Evolutionary conservation across 2,329 filamentous ascomycete species (phyloP).

Genomic region (Chaetomium strumarium): DNA sequence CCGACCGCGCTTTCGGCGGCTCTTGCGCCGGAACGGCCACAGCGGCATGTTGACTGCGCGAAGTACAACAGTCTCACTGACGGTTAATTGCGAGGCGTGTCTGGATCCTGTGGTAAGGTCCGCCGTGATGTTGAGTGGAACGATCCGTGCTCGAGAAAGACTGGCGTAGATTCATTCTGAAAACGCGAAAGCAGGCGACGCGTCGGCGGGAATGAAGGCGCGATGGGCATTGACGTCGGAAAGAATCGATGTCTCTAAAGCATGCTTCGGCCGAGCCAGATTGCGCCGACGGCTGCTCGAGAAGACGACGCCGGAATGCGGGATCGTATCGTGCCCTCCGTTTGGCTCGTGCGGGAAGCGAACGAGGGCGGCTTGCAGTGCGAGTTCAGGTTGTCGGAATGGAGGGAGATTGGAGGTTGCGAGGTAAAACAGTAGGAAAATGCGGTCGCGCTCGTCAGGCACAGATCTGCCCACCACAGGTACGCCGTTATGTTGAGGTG

Average conservation of each 20-base stretch:
- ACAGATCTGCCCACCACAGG: background rate
- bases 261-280: constrained; percentile 16
- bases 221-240: constrained; percentile 13
- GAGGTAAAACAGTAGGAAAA: background rate
- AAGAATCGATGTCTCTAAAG: constrained; percentile 11
- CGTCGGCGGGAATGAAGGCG: constrained; percentile 15
- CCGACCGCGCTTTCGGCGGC: constrained; percentile 55
- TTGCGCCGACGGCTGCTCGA: background rate
- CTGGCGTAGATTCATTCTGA: constrained; percentile 21
- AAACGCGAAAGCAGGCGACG: constrained; percentile 8
- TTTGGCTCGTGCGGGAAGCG: background rate
- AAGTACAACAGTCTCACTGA: background rate
- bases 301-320: constrained; percentile 5
- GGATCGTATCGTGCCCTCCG: background rate
- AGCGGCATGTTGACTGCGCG: constrained; percentile 54
- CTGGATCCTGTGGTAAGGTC: background rate
- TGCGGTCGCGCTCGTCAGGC: background rate
- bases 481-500: constrained; percentile 8
- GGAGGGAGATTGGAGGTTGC: background rate
- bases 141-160: constrained; percentile 12
- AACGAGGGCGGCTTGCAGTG: background rate
- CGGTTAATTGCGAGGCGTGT: background rate
- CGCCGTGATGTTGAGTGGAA: constrained; percentile 1
- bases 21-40: constrained; percentile 77
- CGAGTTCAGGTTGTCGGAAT: constrained; percentile 1